Percentiles rank a stretch among this genome's conserved stretches.
Conservation (phyloP, 1,284 basidiomycete genomes). For the Laetiporus sulphureus region DNA sequence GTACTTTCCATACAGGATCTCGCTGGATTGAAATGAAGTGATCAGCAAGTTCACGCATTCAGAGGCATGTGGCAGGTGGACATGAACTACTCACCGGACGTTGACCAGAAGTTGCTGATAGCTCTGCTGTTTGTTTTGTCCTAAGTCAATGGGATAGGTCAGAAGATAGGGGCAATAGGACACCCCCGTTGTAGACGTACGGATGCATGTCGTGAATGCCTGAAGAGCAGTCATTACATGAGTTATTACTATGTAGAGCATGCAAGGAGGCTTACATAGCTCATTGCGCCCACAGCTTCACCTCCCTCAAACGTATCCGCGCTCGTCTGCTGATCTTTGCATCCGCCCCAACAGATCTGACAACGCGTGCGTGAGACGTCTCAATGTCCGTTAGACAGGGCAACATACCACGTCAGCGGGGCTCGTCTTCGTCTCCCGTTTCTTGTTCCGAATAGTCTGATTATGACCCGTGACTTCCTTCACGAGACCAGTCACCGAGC, state of each 20-base stretch:
- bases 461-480: constrained; percentile 34
- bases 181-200: constrained; percentile 28
- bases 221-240: constrained; percentile 19
- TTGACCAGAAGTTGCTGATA: constrained; percentile 75
- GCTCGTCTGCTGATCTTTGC: constrained; percentile 90
- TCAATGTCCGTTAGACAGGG: constrained; percentile 20
- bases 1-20: constrained; percentile 60
- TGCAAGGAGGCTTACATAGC: constrained; percentile 56
- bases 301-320: constrained; percentile 87
- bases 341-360: constrained; percentile 79
- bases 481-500: constrained; percentile 33
- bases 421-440: constrained; percentile 69
- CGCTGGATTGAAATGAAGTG: constrained; percentile 25
- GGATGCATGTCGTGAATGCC: constrained; percentile 71
- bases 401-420: constrained; percentile 59
- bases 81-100: constrained; percentile 40
- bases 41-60: background rate
- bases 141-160: constrained; percentile 27
- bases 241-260: no score
- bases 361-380: background rate
- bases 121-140: constrained; percentile 63
- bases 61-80: background rate
- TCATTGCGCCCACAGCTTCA: constrained; percentile 84
- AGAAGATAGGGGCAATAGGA: constrained; percentile 2
- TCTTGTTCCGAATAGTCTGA: constrained; percentile 55